Conservation (phyloP, 2,329 filamentous ascomycete genomes). For the Phialemonium atrogriseum region DNA sequence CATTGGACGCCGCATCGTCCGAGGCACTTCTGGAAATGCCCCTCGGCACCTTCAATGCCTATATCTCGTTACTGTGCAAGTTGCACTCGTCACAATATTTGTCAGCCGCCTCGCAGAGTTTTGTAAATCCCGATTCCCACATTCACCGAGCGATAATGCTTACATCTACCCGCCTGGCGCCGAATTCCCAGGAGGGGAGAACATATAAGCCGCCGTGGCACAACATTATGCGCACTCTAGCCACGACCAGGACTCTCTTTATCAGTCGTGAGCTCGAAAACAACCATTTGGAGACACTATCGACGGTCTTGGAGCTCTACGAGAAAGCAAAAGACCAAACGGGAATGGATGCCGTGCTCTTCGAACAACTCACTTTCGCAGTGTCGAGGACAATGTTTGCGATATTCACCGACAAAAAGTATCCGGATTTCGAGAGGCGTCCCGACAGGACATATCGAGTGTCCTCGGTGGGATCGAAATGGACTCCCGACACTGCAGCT, state of each 20-base stretch:
- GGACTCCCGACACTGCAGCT: too few relatives aligned
- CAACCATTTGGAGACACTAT: constrained; percentile 21
- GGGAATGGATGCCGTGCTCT: constrained; percentile 25
- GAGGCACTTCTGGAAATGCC: constrained; percentile 21
- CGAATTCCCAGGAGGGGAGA: constrained; percentile 15
- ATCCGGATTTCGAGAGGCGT: neutral
- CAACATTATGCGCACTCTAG: constrained; percentile 29
- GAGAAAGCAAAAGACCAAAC: constrained; percentile 16
- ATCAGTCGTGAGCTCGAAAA: constrained; percentile 14
- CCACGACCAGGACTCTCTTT: constrained; percentile 22
- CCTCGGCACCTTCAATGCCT: constrained; percentile 35
- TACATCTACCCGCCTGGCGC: constrained; percentile 16
- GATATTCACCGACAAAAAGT: neutral
- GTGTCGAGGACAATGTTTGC: constrained; percentile 19
- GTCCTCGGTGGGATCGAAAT: neutral
- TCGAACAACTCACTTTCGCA: constrained; percentile 26
- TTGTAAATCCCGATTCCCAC: constrained; percentile 4
- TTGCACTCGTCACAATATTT: constrained; percentile 16
- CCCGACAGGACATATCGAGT: neutral
- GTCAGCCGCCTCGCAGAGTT: neutral
- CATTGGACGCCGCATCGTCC: constrained; percentile 9
- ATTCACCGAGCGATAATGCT: constrained; percentile 28
- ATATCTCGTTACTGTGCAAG: constrained; percentile 40
- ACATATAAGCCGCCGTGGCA: constrained; percentile 33
- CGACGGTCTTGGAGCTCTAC: constrained; percentile 22